These are phyloP conservation scores for Skeletonema potamos DNA, from an alignment of 108 stramenopile genomes.

Conservation along the genomic window DNA sequence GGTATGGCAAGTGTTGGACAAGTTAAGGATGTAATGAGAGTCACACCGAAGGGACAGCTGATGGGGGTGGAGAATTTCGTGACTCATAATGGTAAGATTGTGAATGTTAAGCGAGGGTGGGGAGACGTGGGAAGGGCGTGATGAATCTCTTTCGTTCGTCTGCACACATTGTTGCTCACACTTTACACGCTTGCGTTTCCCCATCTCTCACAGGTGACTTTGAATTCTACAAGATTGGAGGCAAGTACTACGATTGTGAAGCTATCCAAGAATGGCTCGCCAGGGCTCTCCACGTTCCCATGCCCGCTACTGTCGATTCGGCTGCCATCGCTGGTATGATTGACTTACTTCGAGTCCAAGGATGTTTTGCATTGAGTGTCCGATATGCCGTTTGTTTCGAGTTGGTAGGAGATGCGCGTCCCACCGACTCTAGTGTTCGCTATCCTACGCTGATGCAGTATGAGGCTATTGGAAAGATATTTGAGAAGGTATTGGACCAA, in stretches of 20 bases:
- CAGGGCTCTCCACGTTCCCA: conserved; percentile 23
- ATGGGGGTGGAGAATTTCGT: conserved; percentile 58
- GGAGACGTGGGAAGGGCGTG: no score
- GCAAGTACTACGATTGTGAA: conserved; percentile 57
- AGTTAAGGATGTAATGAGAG: no score
- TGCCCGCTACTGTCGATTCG: conserved; percentile 60
- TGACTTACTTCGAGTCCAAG: conserved; percentile 59
- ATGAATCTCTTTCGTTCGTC: not conserved
- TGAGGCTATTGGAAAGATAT: conserved; percentile 48
- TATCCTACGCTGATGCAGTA: conserved; percentile 48
- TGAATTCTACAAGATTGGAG: conserved; percentile 63
- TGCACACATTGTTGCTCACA: not conserved
- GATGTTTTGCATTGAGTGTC: conserved; percentile 58
- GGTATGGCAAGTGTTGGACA: no score
- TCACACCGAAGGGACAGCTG: not conserved
- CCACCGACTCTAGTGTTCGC: not conserved
- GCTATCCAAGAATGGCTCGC: conserved; percentile 55
- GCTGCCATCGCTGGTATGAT: conserved; percentile 69
- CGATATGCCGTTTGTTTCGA: conserved; percentile 56
- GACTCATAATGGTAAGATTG: conserved; percentile 57
- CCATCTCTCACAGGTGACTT: conserved; percentile 54
- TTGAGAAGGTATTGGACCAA: conserved; percentile 52
- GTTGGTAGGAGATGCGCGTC: conserved; percentile 1
- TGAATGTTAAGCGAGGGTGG: no score
- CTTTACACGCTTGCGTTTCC: not conserved